Percentiles rank a stretch among this genome's conserved stretches.
phyloP scores from a whole-genome alignment of 2,329 filamentous ascomycete species.

The Diaporthe vaccinii region DNA sequence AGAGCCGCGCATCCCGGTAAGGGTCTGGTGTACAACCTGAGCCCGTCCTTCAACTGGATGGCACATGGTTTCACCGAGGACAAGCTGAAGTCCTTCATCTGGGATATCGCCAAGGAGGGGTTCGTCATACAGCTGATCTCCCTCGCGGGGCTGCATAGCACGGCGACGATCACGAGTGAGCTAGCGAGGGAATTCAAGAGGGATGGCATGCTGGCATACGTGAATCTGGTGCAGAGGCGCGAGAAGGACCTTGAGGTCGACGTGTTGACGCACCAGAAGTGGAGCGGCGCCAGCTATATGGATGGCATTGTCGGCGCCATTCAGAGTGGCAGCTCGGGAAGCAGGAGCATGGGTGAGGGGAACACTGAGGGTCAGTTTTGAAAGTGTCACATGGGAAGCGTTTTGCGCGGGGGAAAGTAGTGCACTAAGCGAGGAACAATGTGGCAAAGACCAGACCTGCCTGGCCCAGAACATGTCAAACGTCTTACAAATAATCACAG shows the following conservation, averaged over 20 bases:
- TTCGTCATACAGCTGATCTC: constrained; percentile 79
- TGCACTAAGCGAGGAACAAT: not conserved
- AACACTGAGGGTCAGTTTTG: constrained; percentile 84
- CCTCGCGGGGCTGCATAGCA: constrained; percentile 76
- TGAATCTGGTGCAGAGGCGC: constrained; percentile 88
- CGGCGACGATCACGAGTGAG: constrained; percentile 76
- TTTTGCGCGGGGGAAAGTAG: too few species aligned
- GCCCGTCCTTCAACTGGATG: constrained; percentile 99
- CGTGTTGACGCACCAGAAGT: constrained; percentile 95
- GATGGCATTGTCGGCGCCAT: constrained; percentile 92
- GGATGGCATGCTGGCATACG: constrained; percentile 97
- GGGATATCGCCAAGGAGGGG: constrained; percentile 93
- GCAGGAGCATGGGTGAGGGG: constrained; percentile 93
- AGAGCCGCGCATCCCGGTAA: constrained; percentile 79
- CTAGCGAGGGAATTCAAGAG: constrained; percentile 86
- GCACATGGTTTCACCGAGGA: constrained; percentile 89
- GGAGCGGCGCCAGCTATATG: constrained; percentile 79
- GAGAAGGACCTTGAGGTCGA: constrained; percentile 94
- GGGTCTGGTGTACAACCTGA: constrained; percentile 95
- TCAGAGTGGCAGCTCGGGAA: constrained; percentile 90
- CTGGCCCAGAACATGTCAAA: not conserved
- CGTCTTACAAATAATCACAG: not conserved
- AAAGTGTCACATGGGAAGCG: not conserved
- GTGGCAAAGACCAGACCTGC: not conserved
- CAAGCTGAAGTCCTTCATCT: constrained; percentile 90